phyloP scores from a whole-genome alignment of 1,284 basidiomycete species.

The Pseudomicrostroma phylloplanum region DNA sequence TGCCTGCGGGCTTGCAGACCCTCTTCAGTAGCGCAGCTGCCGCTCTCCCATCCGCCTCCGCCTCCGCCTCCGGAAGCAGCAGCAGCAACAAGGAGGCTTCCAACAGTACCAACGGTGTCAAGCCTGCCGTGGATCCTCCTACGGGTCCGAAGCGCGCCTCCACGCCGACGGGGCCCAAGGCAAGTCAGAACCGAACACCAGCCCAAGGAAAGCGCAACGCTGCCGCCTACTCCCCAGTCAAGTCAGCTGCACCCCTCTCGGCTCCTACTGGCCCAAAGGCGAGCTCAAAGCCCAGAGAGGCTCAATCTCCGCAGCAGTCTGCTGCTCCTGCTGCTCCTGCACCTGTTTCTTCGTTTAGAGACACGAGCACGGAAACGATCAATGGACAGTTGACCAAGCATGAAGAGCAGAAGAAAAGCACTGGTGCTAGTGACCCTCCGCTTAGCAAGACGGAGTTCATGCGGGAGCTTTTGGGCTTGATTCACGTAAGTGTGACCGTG shows the following conservation, averaged over 20 bases:
- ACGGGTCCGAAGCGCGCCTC: no score
- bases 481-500: neutral
- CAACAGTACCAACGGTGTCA: no score
- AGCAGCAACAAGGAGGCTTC: no score
- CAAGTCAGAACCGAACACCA: no score
- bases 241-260: neutral
- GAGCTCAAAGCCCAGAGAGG: neutral
- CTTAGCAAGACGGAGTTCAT: constrained; percentile 2
- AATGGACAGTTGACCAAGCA: neutral
- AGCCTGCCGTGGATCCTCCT: no score
- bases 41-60: neutral
- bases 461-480: neutral
- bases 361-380: neutral
- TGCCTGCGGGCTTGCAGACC: neutral
- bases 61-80: neutral
- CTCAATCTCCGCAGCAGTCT: neutral
- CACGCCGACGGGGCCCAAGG: no score
- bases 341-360: neutral
- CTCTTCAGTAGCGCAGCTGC: neutral
- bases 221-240: neutral
- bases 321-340: neutral
- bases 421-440: neutral
- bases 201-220: neutral
- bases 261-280: neutral
- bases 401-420: neutral